Evolutionary conservation across 257 asterid species (phyloP), one percentile per base, ranked within the genome.

Genomic region (Cinchona pubescens): DNA sequence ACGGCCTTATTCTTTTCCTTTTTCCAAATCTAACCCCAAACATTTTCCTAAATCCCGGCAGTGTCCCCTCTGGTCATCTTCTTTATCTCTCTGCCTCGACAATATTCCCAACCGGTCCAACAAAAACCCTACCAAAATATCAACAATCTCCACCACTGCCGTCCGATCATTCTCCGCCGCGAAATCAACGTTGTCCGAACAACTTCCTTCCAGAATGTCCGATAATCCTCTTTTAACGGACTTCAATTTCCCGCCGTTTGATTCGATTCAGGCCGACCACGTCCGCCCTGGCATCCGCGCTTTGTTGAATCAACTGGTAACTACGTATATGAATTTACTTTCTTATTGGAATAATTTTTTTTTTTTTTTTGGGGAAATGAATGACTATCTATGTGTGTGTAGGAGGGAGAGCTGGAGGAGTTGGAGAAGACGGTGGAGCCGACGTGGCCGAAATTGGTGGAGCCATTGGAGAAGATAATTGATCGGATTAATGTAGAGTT

Each of bases 351-450:
- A 13, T 19, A 32, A 16, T 65, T 9, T 4, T 19, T 25, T 25
- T 46, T 37, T 18, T 51, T 6, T 16, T 37, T 51, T 48, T 46
- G 53, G 18, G 55, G 14, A 11, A 48, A 0, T 48, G 19, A 48
- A 12, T 76, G 23, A 49, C 8, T 68, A 18, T 25, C 15, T 8
- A 15, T 35, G 55, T 49, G 55, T 49, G 74, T 71, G 45, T 62
- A 94, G 99, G 96, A 87, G 18, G 80, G 82, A 75, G 94, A 95
- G 60, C 84, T 95, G 82, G 96, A 81, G 82, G 92, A 83, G 62
- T 83, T 95, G 86, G 99, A 92, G 91, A 89, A 76, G 78, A 91
- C 92, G 27, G 96, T 92, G 82, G 99, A 90, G 82, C 97, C 99
- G 34, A 81, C 93, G 4, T 95, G 99, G 99, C 82, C 96, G 42